phyloP scores from a whole-genome alignment of 2,329 filamentous ascomycete species.

The Beauveria pseudobassiana region DNA sequence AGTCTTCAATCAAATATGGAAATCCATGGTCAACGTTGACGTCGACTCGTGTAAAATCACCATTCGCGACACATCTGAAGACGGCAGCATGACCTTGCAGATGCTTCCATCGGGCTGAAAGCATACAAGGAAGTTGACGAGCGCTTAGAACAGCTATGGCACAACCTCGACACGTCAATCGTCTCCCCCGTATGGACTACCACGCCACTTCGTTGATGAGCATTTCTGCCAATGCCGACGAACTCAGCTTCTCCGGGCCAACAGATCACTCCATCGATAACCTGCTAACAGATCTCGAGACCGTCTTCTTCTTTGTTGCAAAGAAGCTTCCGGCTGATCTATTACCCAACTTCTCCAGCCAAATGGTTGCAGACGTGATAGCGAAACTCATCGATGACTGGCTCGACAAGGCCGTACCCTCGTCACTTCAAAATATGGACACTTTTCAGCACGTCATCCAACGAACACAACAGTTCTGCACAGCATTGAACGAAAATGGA shows the following conservation, averaged over 20 bases:
- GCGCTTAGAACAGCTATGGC: conserved; percentile 53
- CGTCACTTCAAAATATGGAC: conserved; percentile 62
- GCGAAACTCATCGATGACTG: conserved; percentile 63
- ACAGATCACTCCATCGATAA: conserved; percentile 39
- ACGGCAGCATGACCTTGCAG: conserved; percentile 45
- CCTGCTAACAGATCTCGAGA: conserved; percentile 47
- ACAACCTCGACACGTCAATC: conserved; percentile 53
- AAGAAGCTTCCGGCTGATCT: conserved; percentile 46
- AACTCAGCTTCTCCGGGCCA: conserved; percentile 35
- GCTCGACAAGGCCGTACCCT: conserved; percentile 70
- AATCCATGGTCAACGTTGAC: conserved; percentile 57
- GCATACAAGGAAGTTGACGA: conserved; percentile 55
- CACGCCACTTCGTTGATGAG: conserved; percentile 25
- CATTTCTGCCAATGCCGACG: conserved; percentile 35
- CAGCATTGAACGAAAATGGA: conserved; percentile 50
- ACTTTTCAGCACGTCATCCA: conserved; percentile 65
- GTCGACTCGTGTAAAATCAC: conserved; percentile 44
- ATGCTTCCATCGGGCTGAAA: conserved; percentile 48
- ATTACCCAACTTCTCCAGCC: conserved; percentile 53
- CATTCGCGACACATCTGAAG: conserved; percentile 43
- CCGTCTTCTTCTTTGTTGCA: conserved; percentile 44
- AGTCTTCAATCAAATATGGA: conserved; percentile 64
- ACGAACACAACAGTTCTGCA: conserved; percentile 56
- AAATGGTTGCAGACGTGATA: conserved; percentile 63
- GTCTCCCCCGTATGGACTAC: conserved; percentile 49